Percentiles rank a stretch among this genome's conserved stretches.
Evolutionary conservation across 2,329 filamentous ascomycete species (phyloP).

Genomic region (Escovopsis sp.): DNA sequence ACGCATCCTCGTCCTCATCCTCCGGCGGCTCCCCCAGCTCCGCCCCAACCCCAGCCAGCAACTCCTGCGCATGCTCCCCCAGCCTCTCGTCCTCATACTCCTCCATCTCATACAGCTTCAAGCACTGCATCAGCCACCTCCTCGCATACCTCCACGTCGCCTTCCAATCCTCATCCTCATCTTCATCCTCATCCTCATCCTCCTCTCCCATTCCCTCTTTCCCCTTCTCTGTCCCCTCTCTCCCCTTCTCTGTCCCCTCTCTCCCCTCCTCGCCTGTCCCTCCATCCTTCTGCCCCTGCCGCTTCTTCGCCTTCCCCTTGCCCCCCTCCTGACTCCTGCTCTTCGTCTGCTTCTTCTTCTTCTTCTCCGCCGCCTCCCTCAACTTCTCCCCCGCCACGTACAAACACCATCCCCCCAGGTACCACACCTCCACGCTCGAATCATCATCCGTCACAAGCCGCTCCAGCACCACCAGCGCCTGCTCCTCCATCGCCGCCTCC

Average conservation of each 20-base stretch:
- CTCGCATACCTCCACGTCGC: conserved; percentile 57
- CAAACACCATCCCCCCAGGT: conserved; percentile 87
- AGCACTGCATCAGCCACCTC: conserved; percentile 68
- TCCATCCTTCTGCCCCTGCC: too few relatives aligned
- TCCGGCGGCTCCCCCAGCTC: conserved; percentile 46
- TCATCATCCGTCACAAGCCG: conserved; percentile 79
- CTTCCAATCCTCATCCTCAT: conserved; percentile 34
- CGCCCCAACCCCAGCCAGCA: conserved; percentile 46
- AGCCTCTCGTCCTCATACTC: conserved; percentile 77
- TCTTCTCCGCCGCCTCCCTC: conserved; percentile 20
- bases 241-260: conserved; percentile 18
- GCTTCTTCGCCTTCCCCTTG: conserved; percentile 42
- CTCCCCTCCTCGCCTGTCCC: too few relatives aligned
- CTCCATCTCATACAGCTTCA: conserved; percentile 61
- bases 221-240: conserved; percentile 37
- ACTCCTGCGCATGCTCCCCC: conserved; percentile 58
- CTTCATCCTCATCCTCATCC: conserved; percentile 18
- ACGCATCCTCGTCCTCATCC: conserved; percentile 39
- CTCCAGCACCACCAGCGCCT: conserved; percentile 74
- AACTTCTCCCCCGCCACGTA: conserved; percentile 63
- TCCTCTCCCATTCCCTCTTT: conserved; percentile 31
- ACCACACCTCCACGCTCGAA: conserved; percentile 89
- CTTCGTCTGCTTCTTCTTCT: conserved; percentile 19
- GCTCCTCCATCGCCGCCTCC: conserved; percentile 74
- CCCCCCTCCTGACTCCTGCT: conserved; percentile 29